Conservation (phyloP, 495 filamentous ascomycete genomes). For the Tuber melanosporum region DNA sequence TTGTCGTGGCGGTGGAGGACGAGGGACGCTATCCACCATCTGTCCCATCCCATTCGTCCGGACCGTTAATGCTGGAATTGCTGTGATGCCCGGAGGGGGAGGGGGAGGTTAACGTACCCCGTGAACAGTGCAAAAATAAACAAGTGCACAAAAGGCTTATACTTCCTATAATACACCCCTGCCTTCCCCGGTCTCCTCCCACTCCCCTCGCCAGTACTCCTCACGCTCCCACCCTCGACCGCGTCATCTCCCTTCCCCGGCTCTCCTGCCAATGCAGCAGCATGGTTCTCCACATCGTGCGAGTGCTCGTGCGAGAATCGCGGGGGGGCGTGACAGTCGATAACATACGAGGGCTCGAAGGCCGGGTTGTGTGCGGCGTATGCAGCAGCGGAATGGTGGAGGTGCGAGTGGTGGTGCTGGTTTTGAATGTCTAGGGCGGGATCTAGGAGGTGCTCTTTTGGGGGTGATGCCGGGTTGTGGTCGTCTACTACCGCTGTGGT, state of each 20-base stretch:
- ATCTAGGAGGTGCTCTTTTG: conserved; percentile 35
- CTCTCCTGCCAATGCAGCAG: neutral
- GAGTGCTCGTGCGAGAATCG: conserved; percentile 13
- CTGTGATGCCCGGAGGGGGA: neutral
- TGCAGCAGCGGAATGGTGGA: conserved; percentile 47
- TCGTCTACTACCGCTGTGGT: neutral
- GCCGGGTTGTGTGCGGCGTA: conserved; percentile 46
- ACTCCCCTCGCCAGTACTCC: conserved; percentile 4
- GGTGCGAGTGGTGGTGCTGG: conserved; percentile 52
- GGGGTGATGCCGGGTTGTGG: neutral
- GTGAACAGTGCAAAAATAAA: conserved; percentile 33
- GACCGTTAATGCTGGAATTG: neutral
- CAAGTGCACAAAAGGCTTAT: conserved; percentile 27
- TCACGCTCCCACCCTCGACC: conserved; percentile 10
- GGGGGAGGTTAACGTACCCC: conserved; percentile 20
- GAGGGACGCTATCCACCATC: conserved; percentile 84
- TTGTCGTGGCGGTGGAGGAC: conserved; percentile 64
- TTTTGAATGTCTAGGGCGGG: conserved; percentile 45
- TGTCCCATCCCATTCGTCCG: conserved; percentile 38
- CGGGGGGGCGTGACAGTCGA: conserved; percentile 35
- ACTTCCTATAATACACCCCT: conserved; percentile 16
- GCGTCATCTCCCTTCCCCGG: conserved; percentile 36
- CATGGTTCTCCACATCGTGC: conserved; percentile 42
- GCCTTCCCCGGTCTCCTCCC: neutral
- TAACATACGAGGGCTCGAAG: conserved; percentile 50